Evolutionary conservation across 1,284 basidiomycete species (phyloP), one percentile per base, ranked within the genome.

Genomic region (Inonotus hispidus): DNA sequence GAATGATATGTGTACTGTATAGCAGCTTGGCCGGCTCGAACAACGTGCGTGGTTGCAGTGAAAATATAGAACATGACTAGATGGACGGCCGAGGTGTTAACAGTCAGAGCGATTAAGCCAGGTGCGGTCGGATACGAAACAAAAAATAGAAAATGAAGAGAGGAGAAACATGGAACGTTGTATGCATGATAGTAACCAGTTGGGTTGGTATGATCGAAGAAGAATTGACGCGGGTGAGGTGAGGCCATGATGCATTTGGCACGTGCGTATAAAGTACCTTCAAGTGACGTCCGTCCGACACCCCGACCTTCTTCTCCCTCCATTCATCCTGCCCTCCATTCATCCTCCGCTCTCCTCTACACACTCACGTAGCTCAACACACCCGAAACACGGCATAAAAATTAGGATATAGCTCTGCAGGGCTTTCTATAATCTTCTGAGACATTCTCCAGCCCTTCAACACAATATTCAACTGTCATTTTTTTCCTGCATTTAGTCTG

Each of bases 241-340:
- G 7, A 11, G 41, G 41, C 41, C 6, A 43, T 23, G 29, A 25
- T 32, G 8, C 35, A n/a, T 23, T 35, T 39, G n/a, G 43, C 43
- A 56, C 39, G 55, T 56, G 43, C 43, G 21, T 56, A 46, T 46
- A 35, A 46, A 46, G 39, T n/a, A 25, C 41, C 19, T 23, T 37
- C 2, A 25, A 54, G 53, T 54, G 39, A 54, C 53, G 53, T 52
- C 50, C 53, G 53, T 39, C 8, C n/a, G n/a, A n/a, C n/a, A n/a
- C 27, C n/a, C 35, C 53, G 43, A 56, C 41, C 50, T 52, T 56
- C 55, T 46, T n/a, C 55, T 45, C 25, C 41, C 13, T 3, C 27
- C 55, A 11, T 16, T 16, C 43, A n/a, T 56, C 41, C 19, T 41
- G 11, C 13, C 43, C 55, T 46, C 19, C 55, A 41, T 25, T 21